Evolutionary conservation across 805 yeast genomes (phyloP).

Genomic region (Kodamaea hsintzibuensis): DNA sequence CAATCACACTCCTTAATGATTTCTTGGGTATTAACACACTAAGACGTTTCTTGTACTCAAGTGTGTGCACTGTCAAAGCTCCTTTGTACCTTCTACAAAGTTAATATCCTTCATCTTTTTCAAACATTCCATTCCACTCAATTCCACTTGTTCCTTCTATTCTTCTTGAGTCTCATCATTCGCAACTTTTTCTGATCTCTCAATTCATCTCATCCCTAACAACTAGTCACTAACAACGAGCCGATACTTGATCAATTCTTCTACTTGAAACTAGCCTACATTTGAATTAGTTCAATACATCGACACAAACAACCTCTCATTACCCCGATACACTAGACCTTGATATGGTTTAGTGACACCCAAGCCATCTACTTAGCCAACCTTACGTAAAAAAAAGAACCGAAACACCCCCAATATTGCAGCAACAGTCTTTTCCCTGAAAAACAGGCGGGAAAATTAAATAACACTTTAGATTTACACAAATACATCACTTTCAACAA

Average conservation of each 20-base stretch:
- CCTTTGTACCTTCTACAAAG: background rate
- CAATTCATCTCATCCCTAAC: too few species aligned
- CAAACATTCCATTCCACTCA: background rate
- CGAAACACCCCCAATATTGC: background rate
- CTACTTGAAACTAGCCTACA: too few species aligned
- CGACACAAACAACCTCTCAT: background rate
- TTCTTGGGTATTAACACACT: too few species aligned
- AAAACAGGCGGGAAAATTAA: slow-evolving; percentile 3
- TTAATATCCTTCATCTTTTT: background rate
- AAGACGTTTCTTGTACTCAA: too few species aligned
- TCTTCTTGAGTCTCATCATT: background rate
- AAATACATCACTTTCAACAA: background rate
- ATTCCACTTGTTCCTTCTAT: background rate
- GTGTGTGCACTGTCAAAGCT: background rate
- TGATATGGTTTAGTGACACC: background rate
- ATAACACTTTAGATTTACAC: background rate
- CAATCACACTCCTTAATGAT: too few species aligned
- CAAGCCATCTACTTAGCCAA: background rate
- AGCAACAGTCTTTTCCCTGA: background rate
- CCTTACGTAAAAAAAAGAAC: background rate
- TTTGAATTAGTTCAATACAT: too few species aligned
- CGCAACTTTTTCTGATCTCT: background rate
- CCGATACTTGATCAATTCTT: too few species aligned
- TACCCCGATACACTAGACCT: background rate
- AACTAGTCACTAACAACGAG: too few species aligned